Evolutionary conservation across 805 yeast species (phyloP), one percentile per base, ranked within the genome.

Genomic region (Clavispora santaluciae): DNA sequence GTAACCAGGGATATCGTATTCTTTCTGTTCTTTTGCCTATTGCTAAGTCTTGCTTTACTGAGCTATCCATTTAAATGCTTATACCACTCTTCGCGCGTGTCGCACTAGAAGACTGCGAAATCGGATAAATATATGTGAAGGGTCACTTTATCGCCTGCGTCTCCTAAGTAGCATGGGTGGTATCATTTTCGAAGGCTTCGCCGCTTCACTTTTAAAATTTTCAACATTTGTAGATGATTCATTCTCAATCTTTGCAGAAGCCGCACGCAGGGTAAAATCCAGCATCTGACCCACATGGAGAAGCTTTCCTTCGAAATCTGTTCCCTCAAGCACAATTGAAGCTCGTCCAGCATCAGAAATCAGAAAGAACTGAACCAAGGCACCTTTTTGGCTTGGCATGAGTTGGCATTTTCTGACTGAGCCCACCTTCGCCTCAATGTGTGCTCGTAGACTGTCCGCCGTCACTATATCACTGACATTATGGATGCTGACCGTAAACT

Each of bases 261-360:
- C n/a, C n/a, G n/a, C n/a, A n/a, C n/a, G n/a, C n/a, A n/a, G 22
- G n/a, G 39, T 41, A 25, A 43, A 50, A 13, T 44, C 49, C 20
- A 38, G 25, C 30, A 46, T 48, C 16, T 22, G 42, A 5, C 52
- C 50, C 11, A 50, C 34, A 10, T 20, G 35, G 6, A 50, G 34
- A n/a, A 23, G 31, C 12, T 53, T 58, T 2, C 62, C 69, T 13
- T 71, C 69, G 13, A 75, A 62, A 9, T 43, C 46, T 18, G 46
- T 46, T 0, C 76, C 75, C 23, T 70, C 64, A 12, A 77, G 46
- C 10, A 55, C 50, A 58, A 81, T 52, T 0, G 67, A 60, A 0
- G 78, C 79, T 34, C 60, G 66, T 0, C 87, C 87, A 1, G 83
- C 77, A 35, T 68, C 69, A 6, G 59, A 50, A 0, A 65, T 58